These are phyloP conservation scores for Hypoxylon subgilvum DNA, from an alignment of 495 filamentous ascomycete genomes.

Conservation along the genomic window DNA sequence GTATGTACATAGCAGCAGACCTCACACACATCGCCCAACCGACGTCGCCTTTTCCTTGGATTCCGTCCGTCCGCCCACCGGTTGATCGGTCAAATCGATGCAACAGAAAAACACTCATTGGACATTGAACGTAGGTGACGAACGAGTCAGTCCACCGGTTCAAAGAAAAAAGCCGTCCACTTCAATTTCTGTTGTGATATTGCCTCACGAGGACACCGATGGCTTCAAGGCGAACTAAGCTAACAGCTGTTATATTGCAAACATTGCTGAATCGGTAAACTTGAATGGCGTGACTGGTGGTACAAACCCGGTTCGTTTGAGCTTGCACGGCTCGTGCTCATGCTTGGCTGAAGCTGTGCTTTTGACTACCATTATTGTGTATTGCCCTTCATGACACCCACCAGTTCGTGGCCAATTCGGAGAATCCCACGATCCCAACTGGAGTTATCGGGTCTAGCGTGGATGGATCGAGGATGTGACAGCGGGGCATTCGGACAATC, in stretches of 20 bases:
- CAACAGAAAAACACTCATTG: slow-evolving; percentile 7
- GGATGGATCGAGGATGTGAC: slow-evolving; percentile 37
- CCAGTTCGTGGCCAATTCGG: slow-evolving; percentile 8
- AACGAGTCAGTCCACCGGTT: slow-evolving; percentile 2
- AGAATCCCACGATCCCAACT: slow-evolving; percentile 18
- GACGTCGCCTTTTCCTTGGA: too few relatives aligned
- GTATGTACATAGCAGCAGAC: too few relatives aligned
- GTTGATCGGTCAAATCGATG: slow-evolving; percentile 16
- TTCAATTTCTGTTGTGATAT: slow-evolving; percentile 2
- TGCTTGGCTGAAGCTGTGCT: background rate
- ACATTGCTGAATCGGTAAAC: background rate
- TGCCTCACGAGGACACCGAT: slow-evolving; percentile 3
- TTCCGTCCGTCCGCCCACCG: slow-evolving; percentile 24
- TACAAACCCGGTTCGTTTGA: slow-evolving; percentile 3
- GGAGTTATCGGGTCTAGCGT: slow-evolving; percentile 35
- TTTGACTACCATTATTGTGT: background rate
- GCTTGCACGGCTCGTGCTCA: background rate
- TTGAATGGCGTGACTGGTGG: slow-evolving; percentile 1
- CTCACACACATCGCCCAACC: background rate
- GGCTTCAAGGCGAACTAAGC: background rate
- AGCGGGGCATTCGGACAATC: slow-evolving; percentile 38
- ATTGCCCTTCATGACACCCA: slow-evolving; percentile 6
- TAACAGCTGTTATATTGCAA: background rate
- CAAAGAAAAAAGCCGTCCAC: background rate
- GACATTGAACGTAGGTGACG: background rate